These are phyloP conservation scores for Rachicladosporium sp. DNA, from an alignment of 2,329 filamentous ascomycete genomes.

Conservation along the genomic window DNA sequence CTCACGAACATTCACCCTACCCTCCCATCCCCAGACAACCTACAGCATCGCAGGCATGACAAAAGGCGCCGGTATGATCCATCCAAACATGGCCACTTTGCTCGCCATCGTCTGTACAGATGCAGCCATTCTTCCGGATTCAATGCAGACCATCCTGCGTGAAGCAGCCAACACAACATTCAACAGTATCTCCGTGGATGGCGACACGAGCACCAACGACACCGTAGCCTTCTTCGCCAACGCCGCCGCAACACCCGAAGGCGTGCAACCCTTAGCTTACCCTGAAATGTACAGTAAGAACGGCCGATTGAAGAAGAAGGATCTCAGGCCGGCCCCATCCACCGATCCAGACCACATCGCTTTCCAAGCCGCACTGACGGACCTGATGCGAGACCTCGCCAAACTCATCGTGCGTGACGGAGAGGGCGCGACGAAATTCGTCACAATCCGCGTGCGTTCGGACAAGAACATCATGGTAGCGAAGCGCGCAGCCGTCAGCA, in stretches of 20 bases:
- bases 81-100: slow-evolving; percentile 96
- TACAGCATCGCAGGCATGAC: slow-evolving; percentile 90
- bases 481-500: slow-evolving; percentile 69
- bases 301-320: background rate
- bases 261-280: slow-evolving; percentile 3
- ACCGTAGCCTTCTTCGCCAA: slow-evolving; percentile 92
- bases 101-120: slow-evolving; percentile 88
- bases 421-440: slow-evolving; percentile 96
- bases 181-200: slow-evolving; percentile 94
- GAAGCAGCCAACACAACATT: slow-evolving; percentile 73
- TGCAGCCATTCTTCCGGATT: slow-evolving; percentile 57
- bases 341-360: slow-evolving; percentile 46
- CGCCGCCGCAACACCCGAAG: slow-evolving; percentile 52
- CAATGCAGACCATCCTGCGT: slow-evolving; percentile 58
- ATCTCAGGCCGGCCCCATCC: slow-evolving; percentile 34
- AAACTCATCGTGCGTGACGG: slow-evolving; percentile 92
- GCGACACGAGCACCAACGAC: slow-evolving; percentile 95
- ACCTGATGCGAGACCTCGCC: slow-evolving; percentile 71
- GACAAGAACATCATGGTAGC: slow-evolving; percentile 34
- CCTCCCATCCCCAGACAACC: slow-evolving; percentile 60
- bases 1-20: slow-evolving; percentile 71
- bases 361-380: slow-evolving; percentile 58
- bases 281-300: background rate
- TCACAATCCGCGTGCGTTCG: slow-evolving; percentile 65
- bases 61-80: slow-evolving; percentile 98